Conservation (phyloP, 805 yeast species). For the Starmera caribaea region DNA sequence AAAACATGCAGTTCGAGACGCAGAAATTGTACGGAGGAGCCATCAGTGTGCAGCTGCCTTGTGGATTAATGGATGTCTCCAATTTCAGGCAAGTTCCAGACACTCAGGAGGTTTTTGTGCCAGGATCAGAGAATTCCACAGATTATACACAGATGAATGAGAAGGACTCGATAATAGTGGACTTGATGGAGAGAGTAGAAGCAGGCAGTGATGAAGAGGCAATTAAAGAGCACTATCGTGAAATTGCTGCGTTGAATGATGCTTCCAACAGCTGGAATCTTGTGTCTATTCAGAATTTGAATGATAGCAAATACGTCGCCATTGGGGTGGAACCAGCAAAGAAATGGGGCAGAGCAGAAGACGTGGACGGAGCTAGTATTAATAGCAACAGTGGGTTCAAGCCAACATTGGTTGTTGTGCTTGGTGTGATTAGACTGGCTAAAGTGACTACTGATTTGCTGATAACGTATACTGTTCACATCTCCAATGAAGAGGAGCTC, state of each 20-base stretch:
- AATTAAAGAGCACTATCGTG: slow-evolving; percentile 43
- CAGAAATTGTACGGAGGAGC: slow-evolving; percentile 76
- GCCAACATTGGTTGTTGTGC: slow-evolving; percentile 36
- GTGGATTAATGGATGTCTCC: slow-evolving; percentile 65
- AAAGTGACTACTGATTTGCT: slow-evolving; percentile 51
- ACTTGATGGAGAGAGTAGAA: slow-evolving; percentile 45
- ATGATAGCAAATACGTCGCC: slow-evolving; percentile 21
- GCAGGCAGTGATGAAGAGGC: slow-evolving; percentile 30
- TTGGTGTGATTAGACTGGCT: slow-evolving; percentile 47
- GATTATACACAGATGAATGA: slow-evolving; percentile 25
- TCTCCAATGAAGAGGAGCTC: slow-evolving; percentile 21
- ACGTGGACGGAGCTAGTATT: no score
- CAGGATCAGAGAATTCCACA: slow-evolving; percentile 21
- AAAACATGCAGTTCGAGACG: slow-evolving; percentile 1
- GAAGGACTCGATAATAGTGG: slow-evolving; percentile 55
- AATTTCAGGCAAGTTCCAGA: slow-evolving; percentile 79
- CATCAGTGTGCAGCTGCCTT: slow-evolving; percentile 47
- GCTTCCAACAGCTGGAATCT: slow-evolving; percentile 20
- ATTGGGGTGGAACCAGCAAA: slow-evolving; percentile 33
- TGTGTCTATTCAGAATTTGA: slow-evolving; percentile 16
- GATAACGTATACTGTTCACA: slow-evolving; percentile 52
- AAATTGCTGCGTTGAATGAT: slow-evolving; percentile 37
- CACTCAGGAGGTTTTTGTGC: slow-evolving; percentile 83
- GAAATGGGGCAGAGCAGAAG: slow-evolving; percentile 41
- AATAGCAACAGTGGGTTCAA: slow-evolving; percentile 11